Base-by-base conservation (phyloP, 1,284 basidiomycete species). In the Ganoderma leucocontextum region DNA sequence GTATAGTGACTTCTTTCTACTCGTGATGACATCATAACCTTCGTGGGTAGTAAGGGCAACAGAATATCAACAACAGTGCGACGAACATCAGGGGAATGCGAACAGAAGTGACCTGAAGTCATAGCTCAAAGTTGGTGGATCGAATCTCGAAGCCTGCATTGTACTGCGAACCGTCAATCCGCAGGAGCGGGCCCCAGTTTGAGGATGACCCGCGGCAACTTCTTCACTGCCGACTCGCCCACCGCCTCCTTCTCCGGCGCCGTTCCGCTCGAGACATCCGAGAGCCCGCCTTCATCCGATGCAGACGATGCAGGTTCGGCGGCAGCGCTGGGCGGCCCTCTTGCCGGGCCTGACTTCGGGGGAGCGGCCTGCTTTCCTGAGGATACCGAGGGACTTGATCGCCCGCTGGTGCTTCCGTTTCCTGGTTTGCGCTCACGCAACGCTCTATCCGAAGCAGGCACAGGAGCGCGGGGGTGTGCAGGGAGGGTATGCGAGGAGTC, bases 361-460 rank as follows among this genome's bases (percentile, higher is more conserved):
- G 22, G 10, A 17, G 25, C 62, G n/a, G 38, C 42, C 29, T 57
- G 64, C 49, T 66, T 68, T n/a, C 68, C 65, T 4, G 70, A 65
- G 0, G 71, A 72, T 59, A 73, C 64, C 8, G 65, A 62, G 5
- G 63, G 70, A 19, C 70, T 73, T 22, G 72, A 47, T 22, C 73
- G 22, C n/a, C 58, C 39, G 13, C 39, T 41, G 63, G 41, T 65
- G 44, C 72, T 68, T 12, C 64, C 63, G 36, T 64, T 76, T 12
- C 76, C 78, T 12, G 83, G 85, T 70, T 84, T 86, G 33, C 89
- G 82, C 63, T 90, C 88, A 8, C 91, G 85, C 25, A 93, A 80
- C 0, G 83, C 86, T 82, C 84, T 86, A 8, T 85, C 82, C 13
- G 83, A 81, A 2, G 83, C 78, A 1, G 84, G 78, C 1, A 80